Conservation (phyloP, 768 basidiomycete genomes). For the Xerocomus spinulosus region DNA sequence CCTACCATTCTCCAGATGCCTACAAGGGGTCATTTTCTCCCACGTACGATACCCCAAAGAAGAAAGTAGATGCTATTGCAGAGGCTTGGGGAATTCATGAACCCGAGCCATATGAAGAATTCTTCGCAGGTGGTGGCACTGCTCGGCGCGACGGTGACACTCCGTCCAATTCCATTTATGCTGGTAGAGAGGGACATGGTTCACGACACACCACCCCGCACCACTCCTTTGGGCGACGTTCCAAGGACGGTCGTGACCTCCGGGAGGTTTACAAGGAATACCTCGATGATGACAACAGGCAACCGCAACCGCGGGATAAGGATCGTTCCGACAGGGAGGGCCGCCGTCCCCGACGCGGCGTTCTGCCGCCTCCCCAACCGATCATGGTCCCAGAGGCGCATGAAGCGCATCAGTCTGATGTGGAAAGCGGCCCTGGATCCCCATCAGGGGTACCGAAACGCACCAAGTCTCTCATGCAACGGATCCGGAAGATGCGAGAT, state of each 20-base stretch:
- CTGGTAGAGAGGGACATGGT: slow-evolving; percentile 50
- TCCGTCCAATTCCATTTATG: slow-evolving; percentile 64
- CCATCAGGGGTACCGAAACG: slow-evolving; percentile 56
- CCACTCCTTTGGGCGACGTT: slow-evolving; percentile 33
- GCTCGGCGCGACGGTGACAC: slow-evolving; percentile 48
- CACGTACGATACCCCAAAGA: slow-evolving; percentile 62
- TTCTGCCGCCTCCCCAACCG: slow-evolving; percentile 76
- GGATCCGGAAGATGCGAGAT: slow-evolving; percentile 86
- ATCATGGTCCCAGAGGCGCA: slow-evolving; percentile 66
- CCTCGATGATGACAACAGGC: slow-evolving; percentile 36
- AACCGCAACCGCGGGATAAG: slow-evolving; percentile 25
- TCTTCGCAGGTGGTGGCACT: slow-evolving; percentile 72
- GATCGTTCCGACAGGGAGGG: slow-evolving; percentile 34
- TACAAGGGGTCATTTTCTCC: slow-evolving; percentile 44
- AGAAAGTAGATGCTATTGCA: slow-evolving; percentile 83
- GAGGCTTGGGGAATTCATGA: slow-evolving; percentile 94
- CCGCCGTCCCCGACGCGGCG: slow-evolving; percentile 43
- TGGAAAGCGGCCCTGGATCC: slow-evolving; percentile 37
- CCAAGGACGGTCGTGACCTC: slow-evolving; percentile 48
- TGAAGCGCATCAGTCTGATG: slow-evolving; percentile 40
- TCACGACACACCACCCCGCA: slow-evolving; percentile 35
- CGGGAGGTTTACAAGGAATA: slow-evolving; percentile 45
- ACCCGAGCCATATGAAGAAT: slow-evolving; percentile 88
- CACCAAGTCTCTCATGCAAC: slow-evolving; percentile 80
- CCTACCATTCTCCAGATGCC: slow-evolving; percentile 48